phyloP scores from a whole-genome alignment of 352 stramenopile genomes.

The Globisporangium middletonii region DNA sequence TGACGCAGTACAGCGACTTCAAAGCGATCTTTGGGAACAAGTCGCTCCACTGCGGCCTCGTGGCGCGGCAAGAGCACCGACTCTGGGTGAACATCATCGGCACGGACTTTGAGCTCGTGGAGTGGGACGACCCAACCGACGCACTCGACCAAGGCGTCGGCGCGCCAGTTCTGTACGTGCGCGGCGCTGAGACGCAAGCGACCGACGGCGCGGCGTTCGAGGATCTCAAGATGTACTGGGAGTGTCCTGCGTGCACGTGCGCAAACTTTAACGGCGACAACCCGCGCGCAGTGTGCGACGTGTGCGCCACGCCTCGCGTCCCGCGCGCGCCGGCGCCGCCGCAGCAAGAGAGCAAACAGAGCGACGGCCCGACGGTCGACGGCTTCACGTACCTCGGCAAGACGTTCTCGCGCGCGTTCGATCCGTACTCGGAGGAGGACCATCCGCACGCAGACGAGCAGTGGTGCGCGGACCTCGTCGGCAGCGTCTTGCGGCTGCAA shows the following conservation, averaged over 20 bases:
- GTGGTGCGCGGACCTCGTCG: constrained; percentile 73
- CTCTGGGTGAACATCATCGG: constrained; percentile 88
- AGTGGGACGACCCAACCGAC: constrained; percentile 81
- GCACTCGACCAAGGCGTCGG: constrained; percentile 80
- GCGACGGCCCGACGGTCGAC: constrained; percentile 20
- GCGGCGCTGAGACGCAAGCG: constrained; percentile 7
- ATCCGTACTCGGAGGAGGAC: constrained; percentile 79
- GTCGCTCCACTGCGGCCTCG: constrained; percentile 83
- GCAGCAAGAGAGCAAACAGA: constrained; percentile 13
- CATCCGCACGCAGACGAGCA: constrained; percentile 54
- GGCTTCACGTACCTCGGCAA: constrained; percentile 59
- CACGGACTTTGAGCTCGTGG: constrained; percentile 81
- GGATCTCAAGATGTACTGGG: constrained; percentile 87
- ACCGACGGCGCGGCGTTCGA: constrained; percentile 16
- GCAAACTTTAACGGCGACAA: constrained; percentile 87
- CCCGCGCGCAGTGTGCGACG: constrained; percentile 64
- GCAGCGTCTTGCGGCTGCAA: constrained; percentile 45
- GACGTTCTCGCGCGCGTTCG: constrained; percentile 61
- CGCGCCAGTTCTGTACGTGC: constrained; percentile 43
- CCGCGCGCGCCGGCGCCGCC: constrained; percentile 14
- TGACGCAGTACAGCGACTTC: constrained; percentile 88
- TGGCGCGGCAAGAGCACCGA: constrained; percentile 79
- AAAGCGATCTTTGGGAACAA: constrained; percentile 80
- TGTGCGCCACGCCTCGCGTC: constrained; percentile 58
- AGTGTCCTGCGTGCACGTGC: constrained; percentile 77